These are phyloP conservation scores for Populus alba DNA, from an alignment of 345 rosid genomes.

Conservation along the genomic window DNA sequence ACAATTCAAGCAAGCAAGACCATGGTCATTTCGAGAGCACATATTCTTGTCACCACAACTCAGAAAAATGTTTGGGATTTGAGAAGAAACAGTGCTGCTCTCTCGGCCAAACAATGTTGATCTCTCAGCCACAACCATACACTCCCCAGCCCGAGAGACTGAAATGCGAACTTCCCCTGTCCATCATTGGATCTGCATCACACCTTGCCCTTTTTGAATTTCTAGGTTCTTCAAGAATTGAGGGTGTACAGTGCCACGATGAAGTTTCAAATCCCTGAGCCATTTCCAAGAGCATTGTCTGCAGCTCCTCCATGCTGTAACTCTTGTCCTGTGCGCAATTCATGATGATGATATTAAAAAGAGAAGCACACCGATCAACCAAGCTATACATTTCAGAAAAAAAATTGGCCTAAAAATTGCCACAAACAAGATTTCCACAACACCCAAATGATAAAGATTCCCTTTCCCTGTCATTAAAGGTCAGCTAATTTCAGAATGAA, in stretches of 20 bases:
- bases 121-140: conserved; percentile 15
- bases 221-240: conserved; percentile 8
- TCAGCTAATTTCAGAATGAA: neutral
- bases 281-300: conserved; percentile 47
- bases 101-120: neutral
- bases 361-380: neutral
- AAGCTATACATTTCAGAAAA: neutral
- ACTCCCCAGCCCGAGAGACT: conserved; percentile 9
- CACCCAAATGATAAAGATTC: neutral
- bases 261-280: conserved; percentile 33
- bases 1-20: too few species aligned
- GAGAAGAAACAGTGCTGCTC: neutral
- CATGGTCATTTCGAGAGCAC: neutral
- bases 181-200: conserved; percentile 5
- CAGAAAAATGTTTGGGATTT: neutral
- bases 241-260: conserved; percentile 12
- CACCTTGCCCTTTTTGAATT: conserved; percentile 19
- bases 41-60: neutral
- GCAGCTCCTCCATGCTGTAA: conserved; percentile 49
- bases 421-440: neutral
- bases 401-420: neutral
- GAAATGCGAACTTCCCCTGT: neutral
- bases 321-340: conserved; percentile 30
- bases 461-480: neutral
- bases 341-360: neutral